Evolutionary conservation across 306 rosid genomes (phyloP).

Genomic region (Vigna radiata): DNA sequence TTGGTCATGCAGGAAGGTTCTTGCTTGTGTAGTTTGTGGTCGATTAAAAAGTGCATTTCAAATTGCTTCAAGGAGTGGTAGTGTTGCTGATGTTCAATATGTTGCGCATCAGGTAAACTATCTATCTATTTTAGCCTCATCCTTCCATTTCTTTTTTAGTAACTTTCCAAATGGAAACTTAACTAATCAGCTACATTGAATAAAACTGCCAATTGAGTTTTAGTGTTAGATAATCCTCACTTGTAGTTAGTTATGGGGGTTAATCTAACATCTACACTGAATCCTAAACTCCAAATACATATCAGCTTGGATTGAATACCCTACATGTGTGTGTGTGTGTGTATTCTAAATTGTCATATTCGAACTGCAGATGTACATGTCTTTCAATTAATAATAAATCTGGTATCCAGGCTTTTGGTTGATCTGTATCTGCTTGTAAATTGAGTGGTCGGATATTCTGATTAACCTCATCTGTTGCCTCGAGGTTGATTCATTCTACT

Average conservation of each 20-base stretch:
- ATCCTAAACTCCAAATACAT: constrained; percentile 28
- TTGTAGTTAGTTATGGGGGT: no score
- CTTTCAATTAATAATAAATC: not conserved
- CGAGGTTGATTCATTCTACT: not conserved
- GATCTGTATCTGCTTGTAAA: not conserved
- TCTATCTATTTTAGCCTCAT: constrained; percentile 36
- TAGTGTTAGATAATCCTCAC: no score
- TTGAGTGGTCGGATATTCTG: constrained; percentile 25
- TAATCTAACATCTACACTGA: not conserved
- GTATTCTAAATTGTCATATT: not conserved
- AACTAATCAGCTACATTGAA: not conserved
- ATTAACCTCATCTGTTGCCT: not conserved
- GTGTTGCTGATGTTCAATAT: constrained; percentile 98
- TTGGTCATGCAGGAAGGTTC: constrained; percentile 83
- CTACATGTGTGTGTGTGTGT: no score
- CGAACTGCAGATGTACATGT: not conserved
- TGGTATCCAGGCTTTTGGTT: not conserved
- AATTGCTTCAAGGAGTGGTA: constrained; percentile 97
- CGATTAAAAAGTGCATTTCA: constrained; percentile 99
- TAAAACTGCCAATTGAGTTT: constrained; percentile 21
- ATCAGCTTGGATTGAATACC: no score
- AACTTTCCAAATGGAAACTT: constrained; percentile 26
- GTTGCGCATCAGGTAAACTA: constrained; percentile 94
- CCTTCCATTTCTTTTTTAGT: constrained; percentile 9
- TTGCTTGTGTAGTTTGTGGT: constrained; percentile 99